Evolutionary conservation across 2,329 filamentous ascomycete species (phyloP).

Genomic region (Beauveria asiatica): DNA sequence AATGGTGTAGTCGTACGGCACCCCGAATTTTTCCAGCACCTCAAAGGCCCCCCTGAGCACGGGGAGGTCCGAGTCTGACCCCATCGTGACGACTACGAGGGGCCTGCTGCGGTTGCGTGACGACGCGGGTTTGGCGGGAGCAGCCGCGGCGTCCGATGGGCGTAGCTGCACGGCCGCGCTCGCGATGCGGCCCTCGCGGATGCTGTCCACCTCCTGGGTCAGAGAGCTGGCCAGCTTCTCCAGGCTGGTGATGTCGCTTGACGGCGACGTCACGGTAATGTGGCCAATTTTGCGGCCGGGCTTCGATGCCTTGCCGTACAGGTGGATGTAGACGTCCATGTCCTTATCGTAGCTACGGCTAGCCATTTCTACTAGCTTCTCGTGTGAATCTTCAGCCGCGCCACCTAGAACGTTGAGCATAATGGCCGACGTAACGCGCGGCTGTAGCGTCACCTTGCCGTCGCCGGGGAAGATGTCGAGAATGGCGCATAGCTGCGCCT

Average conservation of each 20-base stretch:
- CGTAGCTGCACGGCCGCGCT: constrained; percentile 30
- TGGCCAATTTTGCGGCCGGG: constrained; percentile 93
- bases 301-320: constrained; percentile 86
- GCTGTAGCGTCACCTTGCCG: constrained; percentile 45
- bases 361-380: constrained; percentile 38
- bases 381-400: constrained; percentile 54
- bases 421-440: constrained; percentile 53
- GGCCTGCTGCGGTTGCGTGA: constrained; percentile 33
- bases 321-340: constrained; percentile 57
- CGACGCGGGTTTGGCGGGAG: constrained; percentile 8
- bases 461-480: constrained; percentile 54
- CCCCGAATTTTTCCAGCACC: constrained; percentile 59
- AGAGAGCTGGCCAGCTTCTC: constrained; percentile 55
- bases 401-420: constrained; percentile 79
- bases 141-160: constrained; percentile 17
- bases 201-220: constrained; percentile 53
- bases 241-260: constrained; percentile 53
- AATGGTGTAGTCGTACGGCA: constrained; percentile 65
- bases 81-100: constrained; percentile 73
- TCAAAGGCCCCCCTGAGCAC: constrained; percentile 58
- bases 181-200: constrained; percentile 46
- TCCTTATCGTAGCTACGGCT: constrained; percentile 33
- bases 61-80: constrained; percentile 68
- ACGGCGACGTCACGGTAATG: constrained; percentile 68
- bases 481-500: constrained; percentile 80